Evolutionary conservation across 2,329 filamentous ascomycete genomes (phyloP), one percentile per base, ranked within the genome.

Genomic region (Fusarium fracticaudum): DNA sequence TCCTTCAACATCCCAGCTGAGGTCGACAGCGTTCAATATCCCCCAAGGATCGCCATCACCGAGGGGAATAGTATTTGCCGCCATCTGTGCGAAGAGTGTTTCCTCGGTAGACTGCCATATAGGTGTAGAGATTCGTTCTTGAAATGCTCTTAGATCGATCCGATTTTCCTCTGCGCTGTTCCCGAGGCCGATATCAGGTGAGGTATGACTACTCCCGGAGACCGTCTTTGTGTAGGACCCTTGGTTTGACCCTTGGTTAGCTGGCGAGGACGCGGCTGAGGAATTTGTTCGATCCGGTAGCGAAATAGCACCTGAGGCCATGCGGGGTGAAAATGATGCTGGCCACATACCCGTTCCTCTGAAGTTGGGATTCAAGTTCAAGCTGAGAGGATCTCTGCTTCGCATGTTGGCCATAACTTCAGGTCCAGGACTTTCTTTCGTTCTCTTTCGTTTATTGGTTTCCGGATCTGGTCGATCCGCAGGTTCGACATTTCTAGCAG

Each of bases 91-190:
- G 37, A 80, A 79, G 12, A 83, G 64, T 0, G 76, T 71, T 26
- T 81, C 78, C 40, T 82, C 81, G 11, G 79, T 77, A 11, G 72
- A 61, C 38, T 78, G 76, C 81, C 81, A 83, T 31, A 80, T 59
- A 2, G 80, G 80, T 22, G 76, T 77, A 20, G 74, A 51, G 9
- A 80, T 75, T 9, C 80, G 80, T 9, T 78, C 81, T 60, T 82
- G 81, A 17, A 83, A 80, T 11, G 77, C 68, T 33, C 81, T 75
- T 35, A 83, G 60, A 41, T 83, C 81, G 29, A 83, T 72, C 24
- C 79, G 75, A 43, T 83, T 83, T 62, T 83, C 82, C 60, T 83
- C 82, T 11, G 73, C 73, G 18, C 79, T 82, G 71, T 81, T 83
- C n/a, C 81, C 81, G n/a, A 82, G 78, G 13, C 78, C 81, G 31